Evolutionary conservation across 805 yeast species (phyloP).

Genomic region (Suhomyces prunicola): DNA sequence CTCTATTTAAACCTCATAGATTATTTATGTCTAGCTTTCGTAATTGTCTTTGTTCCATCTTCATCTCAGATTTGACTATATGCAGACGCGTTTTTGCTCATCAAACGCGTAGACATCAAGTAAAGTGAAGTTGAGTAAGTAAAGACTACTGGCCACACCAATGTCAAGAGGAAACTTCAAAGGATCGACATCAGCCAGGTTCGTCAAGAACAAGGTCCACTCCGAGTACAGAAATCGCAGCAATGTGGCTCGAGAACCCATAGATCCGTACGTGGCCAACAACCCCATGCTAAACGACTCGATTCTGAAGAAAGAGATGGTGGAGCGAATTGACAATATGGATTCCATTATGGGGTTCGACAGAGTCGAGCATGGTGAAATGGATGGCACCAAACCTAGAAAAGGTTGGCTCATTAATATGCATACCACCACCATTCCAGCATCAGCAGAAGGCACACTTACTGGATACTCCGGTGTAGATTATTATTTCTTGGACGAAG

Average conservation of each 20-base stretch:
- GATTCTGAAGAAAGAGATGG: slow-evolving; percentile 49
- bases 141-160: background rate
- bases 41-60: background rate
- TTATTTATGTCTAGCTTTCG: background rate
- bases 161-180: slow-evolving; percentile 14
- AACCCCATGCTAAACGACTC: slow-evolving; percentile 39
- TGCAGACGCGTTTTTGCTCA: background rate
- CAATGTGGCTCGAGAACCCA: background rate
- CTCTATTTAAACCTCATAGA: background rate
- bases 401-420: slow-evolving; percentile 93
- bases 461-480: slow-evolving; percentile 84
- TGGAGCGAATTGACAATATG: slow-evolving; percentile 58
- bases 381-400: slow-evolving; percentile 43
- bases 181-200: slow-evolving; percentile 54
- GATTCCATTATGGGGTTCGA: slow-evolving; percentile 89
- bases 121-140: background rate
- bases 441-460: slow-evolving; percentile 47
- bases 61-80: background rate
- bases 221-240: slow-evolving; percentile 15
- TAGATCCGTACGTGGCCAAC: slow-evolving; percentile 19
- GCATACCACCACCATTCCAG: slow-evolving; percentile 78
- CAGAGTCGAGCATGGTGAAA: slow-evolving; percentile 67
- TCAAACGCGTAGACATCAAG: background rate
- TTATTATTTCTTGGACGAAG: slow-evolving; percentile 90
- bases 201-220: slow-evolving; percentile 39